phyloP scores from a whole-genome alignment of 371 early-diverging fungal species.

The Homolaphlyctis polyrhiza region DNA sequence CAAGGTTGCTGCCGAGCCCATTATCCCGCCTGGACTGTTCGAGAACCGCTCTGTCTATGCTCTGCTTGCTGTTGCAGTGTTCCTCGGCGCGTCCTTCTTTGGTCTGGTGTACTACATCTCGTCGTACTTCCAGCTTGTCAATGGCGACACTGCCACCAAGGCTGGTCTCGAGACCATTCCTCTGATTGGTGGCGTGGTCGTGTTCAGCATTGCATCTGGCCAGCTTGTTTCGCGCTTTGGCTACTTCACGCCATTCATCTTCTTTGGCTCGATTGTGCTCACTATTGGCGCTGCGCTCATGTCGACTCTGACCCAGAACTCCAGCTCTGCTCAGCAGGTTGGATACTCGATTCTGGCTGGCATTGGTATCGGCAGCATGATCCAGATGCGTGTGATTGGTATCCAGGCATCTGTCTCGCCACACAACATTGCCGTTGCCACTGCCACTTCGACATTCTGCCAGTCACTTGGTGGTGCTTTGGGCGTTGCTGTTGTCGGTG shows the following conservation, averaged over 20 bases:
- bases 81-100: constrained; percentile 66
- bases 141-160: constrained; percentile 34
- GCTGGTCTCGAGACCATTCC: constrained; percentile 66
- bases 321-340: constrained; percentile 37
- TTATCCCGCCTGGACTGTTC: constrained; percentile 29
- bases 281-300: constrained; percentile 47
- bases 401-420: no score
- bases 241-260: constrained; percentile 44
- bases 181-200: constrained; percentile 49
- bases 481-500: no score
- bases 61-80: no score
- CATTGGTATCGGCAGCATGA: constrained; percentile 36
- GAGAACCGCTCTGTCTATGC: constrained; percentile 24
- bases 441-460: no score
- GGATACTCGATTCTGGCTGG: constrained; percentile 46
- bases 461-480: no score
- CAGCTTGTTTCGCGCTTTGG: constrained; percentile 45
- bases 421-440: no score
- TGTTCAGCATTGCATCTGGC: constrained; percentile 50
- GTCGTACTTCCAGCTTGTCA: constrained; percentile 54
- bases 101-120: constrained; percentile 68
- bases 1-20: constrained; percentile 32
- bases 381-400: constrained; percentile 42
- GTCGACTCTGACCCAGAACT: constrained; percentile 34
- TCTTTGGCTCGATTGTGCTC: constrained; percentile 41